Percentiles rank a stretch among this genome's conserved stretches.
Conservation (phyloP, 2,329 filamentous ascomycete species). For the Colletotrichum theobromicola region DNA sequence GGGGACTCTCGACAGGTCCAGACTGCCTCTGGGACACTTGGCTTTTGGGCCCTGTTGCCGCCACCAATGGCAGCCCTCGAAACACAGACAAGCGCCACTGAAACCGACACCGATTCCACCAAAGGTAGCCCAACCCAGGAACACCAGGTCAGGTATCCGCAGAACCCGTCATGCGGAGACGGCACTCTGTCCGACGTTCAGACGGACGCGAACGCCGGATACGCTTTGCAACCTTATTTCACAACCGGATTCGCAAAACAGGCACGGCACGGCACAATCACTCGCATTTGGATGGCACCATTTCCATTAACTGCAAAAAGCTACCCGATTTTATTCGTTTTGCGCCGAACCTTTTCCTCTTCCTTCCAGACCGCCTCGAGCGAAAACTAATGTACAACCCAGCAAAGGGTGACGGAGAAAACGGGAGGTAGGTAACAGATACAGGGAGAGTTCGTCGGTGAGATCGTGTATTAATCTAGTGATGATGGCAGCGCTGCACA, state of each 20-base stretch:
- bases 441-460: conserved; percentile 30
- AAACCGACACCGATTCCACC: neutral
- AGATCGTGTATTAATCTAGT: conserved; percentile 27
- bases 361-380: conserved; percentile 30
- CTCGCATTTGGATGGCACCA: neutral
- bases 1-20: neutral
- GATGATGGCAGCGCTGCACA: conserved; percentile 21
- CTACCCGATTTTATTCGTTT: conserved; percentile 35
- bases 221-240: neutral
- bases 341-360: conserved; percentile 38
- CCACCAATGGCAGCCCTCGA: neutral
- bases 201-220: neutral
- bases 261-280: neutral
- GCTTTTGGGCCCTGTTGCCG: conserved; percentile 2
- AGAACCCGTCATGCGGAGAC: neutral
- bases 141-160: neutral
- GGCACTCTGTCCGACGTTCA: neutral
- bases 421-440: conserved; percentile 34
- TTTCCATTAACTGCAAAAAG: conserved; percentile 25
- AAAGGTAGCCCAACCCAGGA: neutral
- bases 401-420: conserved; percentile 37
- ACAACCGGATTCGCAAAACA: neutral
- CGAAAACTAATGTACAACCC: conserved; percentile 42
- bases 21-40: conserved; percentile 15
- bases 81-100: conserved; percentile 6